Percentiles rank a stretch among this genome's conserved stretches.
Evolutionary conservation across 805 yeast species (phyloP).

Genomic region (Spencermartinsiella europaea): DNA sequence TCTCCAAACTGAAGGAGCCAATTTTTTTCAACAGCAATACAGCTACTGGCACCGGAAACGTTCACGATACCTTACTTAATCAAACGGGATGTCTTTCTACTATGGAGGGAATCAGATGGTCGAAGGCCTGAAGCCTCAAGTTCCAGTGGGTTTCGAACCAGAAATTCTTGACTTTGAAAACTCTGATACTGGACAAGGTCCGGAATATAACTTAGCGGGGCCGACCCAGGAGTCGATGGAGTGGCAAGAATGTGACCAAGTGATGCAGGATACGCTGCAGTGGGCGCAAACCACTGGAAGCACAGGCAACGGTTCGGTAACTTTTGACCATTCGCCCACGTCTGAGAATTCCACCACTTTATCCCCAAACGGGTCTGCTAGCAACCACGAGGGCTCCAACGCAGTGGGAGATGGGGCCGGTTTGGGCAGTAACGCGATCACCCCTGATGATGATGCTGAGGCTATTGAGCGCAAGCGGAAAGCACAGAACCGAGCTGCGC

Average conservation of each 20-base stretch:
- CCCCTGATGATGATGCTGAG: constrained; percentile 20
- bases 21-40: too few species aligned
- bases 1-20: too few species aligned
- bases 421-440: constrained; percentile 3
- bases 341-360: not conserved
- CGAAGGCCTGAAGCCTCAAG: not conserved
- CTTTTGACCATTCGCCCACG: not conserved
- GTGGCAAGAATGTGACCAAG: not conserved
- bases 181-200: not conserved
- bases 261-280: not conserved
- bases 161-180: not conserved
- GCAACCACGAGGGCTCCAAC: not conserved
- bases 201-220: not conserved
- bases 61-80: too few species aligned
- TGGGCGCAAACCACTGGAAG: not conserved
- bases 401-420: not conserved
- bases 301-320: not conserved
- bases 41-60: too few species aligned
- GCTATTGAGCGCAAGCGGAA: constrained; percentile 54
- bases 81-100: constrained; percentile 2
- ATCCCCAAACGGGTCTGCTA: not conserved
- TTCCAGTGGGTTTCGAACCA: not conserved
- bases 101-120: not conserved
- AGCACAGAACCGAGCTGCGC: constrained; percentile 83
- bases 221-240: not conserved